phyloP scores from a whole-genome alignment of 768 basidiomycete species.

The Obba rivulosa region DNA sequence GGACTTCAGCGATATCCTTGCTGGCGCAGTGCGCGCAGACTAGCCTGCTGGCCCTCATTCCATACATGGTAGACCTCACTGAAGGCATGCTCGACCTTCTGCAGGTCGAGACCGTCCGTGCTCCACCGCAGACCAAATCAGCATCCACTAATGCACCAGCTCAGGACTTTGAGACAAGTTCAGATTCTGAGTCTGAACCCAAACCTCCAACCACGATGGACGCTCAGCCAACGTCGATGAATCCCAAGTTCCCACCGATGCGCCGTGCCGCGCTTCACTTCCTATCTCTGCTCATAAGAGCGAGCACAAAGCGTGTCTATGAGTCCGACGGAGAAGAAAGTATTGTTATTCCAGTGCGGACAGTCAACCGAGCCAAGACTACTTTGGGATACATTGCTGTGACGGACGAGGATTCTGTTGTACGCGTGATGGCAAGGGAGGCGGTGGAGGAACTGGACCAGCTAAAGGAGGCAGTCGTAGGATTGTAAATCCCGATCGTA shows the following conservation, averaged over 20 bases:
- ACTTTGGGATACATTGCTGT: conserved; percentile 66
- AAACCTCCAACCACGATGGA: conserved; percentile 37
- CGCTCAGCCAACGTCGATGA: conserved; percentile 48
- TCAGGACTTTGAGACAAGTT: background rate
- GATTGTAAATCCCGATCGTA: conserved; percentile 15
- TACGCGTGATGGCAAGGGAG: conserved; percentile 74
- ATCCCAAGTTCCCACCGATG: conserved; percentile 71
- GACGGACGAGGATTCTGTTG: conserved; percentile 68
- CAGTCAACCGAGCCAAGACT: conserved; percentile 46
- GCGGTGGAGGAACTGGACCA: conserved; percentile 49
- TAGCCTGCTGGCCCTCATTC: conserved; percentile 53
- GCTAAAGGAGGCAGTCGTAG: conserved; percentile 42
- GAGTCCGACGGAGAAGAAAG: conserved; percentile 27
- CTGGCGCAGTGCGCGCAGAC: conserved; percentile 71
- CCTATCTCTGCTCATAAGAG: conserved; percentile 62
- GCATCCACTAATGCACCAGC: conserved; percentile 1
- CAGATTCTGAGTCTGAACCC: conserved; percentile 14
- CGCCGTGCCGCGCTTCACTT: conserved; percentile 87
- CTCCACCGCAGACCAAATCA: conserved; percentile 5
- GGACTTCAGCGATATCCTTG: conserved; percentile 63
- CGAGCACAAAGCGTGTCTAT: conserved; percentile 47
- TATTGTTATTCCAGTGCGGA: conserved; percentile 28
- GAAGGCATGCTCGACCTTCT: conserved; percentile 74
- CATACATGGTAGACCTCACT: conserved; percentile 57
- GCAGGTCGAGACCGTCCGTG: conserved; percentile 49